A percentile compares a stretch with the other conserved stretches of the same genome.
Evolutionary conservation across 768 basidiomycete species (phyloP).

Genomic region (Kwoniella sp.): DNA sequence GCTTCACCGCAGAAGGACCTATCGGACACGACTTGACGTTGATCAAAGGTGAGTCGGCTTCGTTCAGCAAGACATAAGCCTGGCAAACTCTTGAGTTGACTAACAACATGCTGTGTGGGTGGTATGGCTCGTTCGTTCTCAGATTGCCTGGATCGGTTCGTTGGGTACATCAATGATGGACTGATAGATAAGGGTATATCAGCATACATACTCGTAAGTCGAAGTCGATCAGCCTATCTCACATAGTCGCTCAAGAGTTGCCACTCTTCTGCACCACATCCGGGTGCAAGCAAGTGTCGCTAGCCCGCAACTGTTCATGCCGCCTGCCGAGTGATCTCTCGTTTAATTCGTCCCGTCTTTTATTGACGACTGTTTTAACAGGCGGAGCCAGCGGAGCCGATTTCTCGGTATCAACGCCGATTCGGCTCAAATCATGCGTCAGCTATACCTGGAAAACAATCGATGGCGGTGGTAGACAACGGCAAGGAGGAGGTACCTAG

Average conservation of each 20-base stretch:
- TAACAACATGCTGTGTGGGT: neutral
- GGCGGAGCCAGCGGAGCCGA: neutral
- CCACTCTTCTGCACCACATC: too few relatives aligned
- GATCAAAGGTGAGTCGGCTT: slow-evolving; percentile 25
- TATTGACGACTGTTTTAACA: neutral
- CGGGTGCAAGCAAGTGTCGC: too few relatives aligned
- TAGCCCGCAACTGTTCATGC: too few relatives aligned
- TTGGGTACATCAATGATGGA: slow-evolving; percentile 15
- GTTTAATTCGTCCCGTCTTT: too few relatives aligned
- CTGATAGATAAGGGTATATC: slow-evolving; percentile 19
- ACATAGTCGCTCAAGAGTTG: too few relatives aligned
- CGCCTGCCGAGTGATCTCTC: neutral
- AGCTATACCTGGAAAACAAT: too few relatives aligned
- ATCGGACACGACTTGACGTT: slow-evolving; percentile 11
- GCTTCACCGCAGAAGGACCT: slow-evolving; percentile 13
- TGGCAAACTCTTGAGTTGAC: too few relatives aligned
- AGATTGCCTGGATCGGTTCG: slow-evolving; percentile 16
- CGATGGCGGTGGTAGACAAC: too few relatives aligned
- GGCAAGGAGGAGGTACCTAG: too few relatives aligned
- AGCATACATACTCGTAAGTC: slow-evolving; percentile 18
- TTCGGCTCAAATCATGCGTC: neutral
- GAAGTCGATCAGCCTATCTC: too few relatives aligned
- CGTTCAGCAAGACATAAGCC: too few relatives aligned
- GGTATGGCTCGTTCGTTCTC: neutral
- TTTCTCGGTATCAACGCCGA: neutral